phyloP scores from a whole-genome alignment of 805 yeast genomes.

The Candida nanaspora region DNA sequence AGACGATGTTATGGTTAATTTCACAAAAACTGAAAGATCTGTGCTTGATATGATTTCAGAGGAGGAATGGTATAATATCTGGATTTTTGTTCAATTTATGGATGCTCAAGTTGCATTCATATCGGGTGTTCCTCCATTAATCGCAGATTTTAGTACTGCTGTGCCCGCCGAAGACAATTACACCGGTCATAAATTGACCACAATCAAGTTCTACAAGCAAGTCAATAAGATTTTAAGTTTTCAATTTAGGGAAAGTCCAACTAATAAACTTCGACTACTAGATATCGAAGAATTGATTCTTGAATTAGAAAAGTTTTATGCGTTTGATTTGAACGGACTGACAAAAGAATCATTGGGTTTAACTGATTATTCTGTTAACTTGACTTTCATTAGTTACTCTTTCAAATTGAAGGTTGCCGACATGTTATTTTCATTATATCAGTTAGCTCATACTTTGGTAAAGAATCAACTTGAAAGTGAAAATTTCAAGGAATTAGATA shows the following conservation, averaged over 20 bases:
- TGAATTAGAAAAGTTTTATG: conserved; percentile 11
- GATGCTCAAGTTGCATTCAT: conserved; percentile 16
- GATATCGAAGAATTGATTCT: conserved; percentile 14
- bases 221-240: conserved; percentile 6
- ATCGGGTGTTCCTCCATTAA: conserved; percentile 16
- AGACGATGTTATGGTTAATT: neutral
- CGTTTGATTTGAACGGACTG: neutral
- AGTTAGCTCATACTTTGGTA: conserved; percentile 8
- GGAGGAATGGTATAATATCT: conserved; percentile 13
- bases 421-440: conserved; percentile 15
- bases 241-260: neutral
- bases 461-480: conserved; percentile 7
- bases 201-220: conserved; percentile 7
- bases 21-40: neutral
- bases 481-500: conserved; percentile 2
- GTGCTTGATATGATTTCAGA: conserved; percentile 7
- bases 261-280: conserved; percentile 1
- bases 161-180: conserved; percentile 1
- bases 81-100: conserved; percentile 11
- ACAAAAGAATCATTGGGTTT: neutral
- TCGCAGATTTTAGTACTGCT: neutral
- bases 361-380: neutral
- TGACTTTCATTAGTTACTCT: neutral
- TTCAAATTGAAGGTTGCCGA: conserved; percentile 10
- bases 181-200: conserved; percentile 1